Evolutionary conservation across 176 grass and related monocot species (phyloP).

Genomic region (Paspalum notatum): DNA sequence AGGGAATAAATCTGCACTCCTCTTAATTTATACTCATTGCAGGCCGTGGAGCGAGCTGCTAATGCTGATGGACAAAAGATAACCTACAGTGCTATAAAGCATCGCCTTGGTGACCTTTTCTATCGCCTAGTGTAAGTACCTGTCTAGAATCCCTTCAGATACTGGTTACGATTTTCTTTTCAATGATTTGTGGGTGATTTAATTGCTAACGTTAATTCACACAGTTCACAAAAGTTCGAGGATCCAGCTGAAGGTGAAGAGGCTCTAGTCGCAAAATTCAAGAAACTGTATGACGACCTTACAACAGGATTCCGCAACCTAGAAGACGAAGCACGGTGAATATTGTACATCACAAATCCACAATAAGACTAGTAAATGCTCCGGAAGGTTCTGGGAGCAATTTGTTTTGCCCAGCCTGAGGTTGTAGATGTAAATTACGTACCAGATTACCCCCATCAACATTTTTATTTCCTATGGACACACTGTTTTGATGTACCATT

Average conservation of each 20-base stretch:
- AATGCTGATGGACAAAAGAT: constrained; percentile 90
- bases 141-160: neutral
- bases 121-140: constrained; percentile 90
- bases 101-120: constrained; percentile 85
- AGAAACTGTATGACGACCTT: constrained; percentile 87
- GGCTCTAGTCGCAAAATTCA: constrained; percentile 63
- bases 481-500: constrained; percentile 42
- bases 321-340: constrained; percentile 82
- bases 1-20: neutral
- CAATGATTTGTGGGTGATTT: neutral
- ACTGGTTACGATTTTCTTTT: neutral
- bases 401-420: constrained; percentile 45
- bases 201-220: neutral
- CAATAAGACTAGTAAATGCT: constrained; percentile 50
- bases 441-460: neutral
- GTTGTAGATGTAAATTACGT: constrained; percentile 55
- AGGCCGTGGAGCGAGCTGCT: constrained; percentile 90
- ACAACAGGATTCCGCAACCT: constrained; percentile 82
- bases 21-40: constrained; percentile 29
- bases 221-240: constrained; percentile 90
- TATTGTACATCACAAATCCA: constrained; percentile 32
- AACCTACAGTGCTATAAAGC: constrained; percentile 86
- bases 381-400: constrained; percentile 3
- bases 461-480: neutral
- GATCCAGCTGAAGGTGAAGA: constrained; percentile 91